These are phyloP conservation scores for Hypericum perforatum DNA, from an alignment of 345 rosid species.

Conservation along the genomic window DNA sequence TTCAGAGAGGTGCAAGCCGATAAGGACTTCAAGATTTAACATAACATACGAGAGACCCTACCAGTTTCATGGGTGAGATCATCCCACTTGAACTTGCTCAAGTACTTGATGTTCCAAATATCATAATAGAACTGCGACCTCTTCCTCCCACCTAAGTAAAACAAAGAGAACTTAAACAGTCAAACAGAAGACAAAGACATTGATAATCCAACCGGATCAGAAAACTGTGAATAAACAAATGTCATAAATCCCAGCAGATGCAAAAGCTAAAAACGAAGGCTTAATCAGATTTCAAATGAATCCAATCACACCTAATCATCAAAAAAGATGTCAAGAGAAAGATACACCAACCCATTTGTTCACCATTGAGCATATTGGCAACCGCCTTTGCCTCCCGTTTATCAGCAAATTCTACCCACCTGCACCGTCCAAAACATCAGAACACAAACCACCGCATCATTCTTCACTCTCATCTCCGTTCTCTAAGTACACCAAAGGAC, in stretches of 20 bases:
- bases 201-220: neutral
- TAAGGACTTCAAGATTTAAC: neutral
- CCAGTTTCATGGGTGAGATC: constrained; percentile 87
- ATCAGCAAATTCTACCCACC: constrained; percentile 91
- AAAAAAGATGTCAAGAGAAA: neutral
- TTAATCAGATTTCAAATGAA: no score
- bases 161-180: neutral
- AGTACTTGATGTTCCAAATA: constrained; percentile 89
- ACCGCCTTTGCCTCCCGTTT: constrained; percentile 69
- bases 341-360: constrained; percentile 59
- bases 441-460: neutral
- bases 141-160: constrained; percentile 69
- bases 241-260: neutral
- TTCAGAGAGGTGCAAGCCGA: constrained; percentile 10
- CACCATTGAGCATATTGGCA: constrained; percentile 78
- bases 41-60: constrained; percentile 19
- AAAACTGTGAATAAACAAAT: neutral
- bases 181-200: neutral
- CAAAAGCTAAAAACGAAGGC: no score
- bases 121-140: constrained; percentile 67
- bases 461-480: no score
- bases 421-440: constrained; percentile 19
- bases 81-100: constrained; percentile 95
- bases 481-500: no score
- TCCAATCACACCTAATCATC: no score